A percentile compares a stretch with the other conserved stretches of the same genome.
phyloP scores from a whole-genome alignment of 2,329 filamentous ascomycete species.

The Tolypocladium amazonense region DNA sequence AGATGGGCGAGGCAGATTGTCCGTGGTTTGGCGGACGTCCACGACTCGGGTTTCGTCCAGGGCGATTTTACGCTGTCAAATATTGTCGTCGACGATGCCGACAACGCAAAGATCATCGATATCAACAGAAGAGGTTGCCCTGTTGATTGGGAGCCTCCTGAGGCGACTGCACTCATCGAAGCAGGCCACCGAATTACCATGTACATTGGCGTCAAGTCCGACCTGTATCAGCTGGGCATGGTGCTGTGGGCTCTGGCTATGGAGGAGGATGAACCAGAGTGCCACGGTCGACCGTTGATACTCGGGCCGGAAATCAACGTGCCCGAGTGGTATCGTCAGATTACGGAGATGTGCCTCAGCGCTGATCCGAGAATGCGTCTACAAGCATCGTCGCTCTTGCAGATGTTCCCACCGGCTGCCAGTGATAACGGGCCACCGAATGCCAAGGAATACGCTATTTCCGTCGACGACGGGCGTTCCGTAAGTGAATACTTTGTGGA shows the following conservation, averaged over 20 bases:
- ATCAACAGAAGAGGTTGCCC: slow-evolving; percentile 97
- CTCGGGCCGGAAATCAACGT: slow-evolving; percentile 49
- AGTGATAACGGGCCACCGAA: slow-evolving; percentile 9
- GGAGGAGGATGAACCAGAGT: slow-evolving; percentile 82
- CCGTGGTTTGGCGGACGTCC: slow-evolving; percentile 79
- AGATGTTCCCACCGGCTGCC: slow-evolving; percentile 46
- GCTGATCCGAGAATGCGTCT: slow-evolving; percentile 61
- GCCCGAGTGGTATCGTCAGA: slow-evolving; percentile 67
- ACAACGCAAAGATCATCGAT: slow-evolving; percentile 93
- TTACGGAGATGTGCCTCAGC: slow-evolving; percentile 69
- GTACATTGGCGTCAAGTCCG: slow-evolving; percentile 97
- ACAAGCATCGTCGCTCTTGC: slow-evolving; percentile 62
- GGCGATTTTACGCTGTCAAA: slow-evolving; percentile 97
- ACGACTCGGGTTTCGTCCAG: slow-evolving; percentile 93
- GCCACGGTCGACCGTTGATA: slow-evolving; percentile 58
- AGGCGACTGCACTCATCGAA: slow-evolving; percentile 75
- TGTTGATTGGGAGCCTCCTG: slow-evolving; percentile 94
- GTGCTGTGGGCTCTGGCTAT: slow-evolving; percentile 86
- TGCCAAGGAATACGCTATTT: slow-evolving; percentile 19
- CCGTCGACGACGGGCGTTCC: slow-evolving; percentile 28
- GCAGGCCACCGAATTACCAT: slow-evolving; percentile 86
- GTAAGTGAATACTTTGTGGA: slow-evolving; percentile 28
- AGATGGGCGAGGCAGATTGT: slow-evolving; percentile 90
- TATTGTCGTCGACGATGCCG: slow-evolving; percentile 77
- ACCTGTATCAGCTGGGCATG: slow-evolving; percentile 94